These are phyloP conservation scores for Curvularia sp. DNA, from an alignment of 2,329 filamentous ascomycete genomes.

Conservation along the genomic window DNA sequence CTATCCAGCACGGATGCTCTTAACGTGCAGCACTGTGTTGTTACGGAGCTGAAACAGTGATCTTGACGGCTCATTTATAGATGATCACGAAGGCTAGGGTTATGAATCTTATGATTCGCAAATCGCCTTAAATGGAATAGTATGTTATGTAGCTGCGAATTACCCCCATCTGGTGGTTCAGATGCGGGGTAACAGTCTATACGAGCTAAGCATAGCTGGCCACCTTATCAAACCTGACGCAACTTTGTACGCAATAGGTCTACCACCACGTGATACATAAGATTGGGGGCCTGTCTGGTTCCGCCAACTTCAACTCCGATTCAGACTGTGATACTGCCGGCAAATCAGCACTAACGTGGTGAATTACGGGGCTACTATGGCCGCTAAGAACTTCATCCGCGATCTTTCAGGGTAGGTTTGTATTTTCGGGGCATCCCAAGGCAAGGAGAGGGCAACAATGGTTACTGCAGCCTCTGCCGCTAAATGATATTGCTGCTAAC, in stretches of 20 bases:
- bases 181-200: not conserved
- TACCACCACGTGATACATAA: slow-evolving; percentile 1
- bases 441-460: not conserved
- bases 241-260: not conserved
- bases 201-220: not conserved
- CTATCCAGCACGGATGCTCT: not conserved
- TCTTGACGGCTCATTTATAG: not conserved
- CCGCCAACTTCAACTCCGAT: slow-evolving; percentile 1
- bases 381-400: not conserved
- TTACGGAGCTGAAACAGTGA: not conserved
- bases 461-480: not conserved
- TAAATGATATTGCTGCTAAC: slow-evolving; percentile 1
- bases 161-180: not conserved
- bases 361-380: not conserved
- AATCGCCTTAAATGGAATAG: not conserved
- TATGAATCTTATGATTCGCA: not conserved
- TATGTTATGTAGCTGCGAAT: not conserved
- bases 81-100: not conserved
- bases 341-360: not conserved
- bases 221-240: not conserved
- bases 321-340: not conserved
- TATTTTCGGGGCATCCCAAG: not conserved
- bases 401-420: slow-evolving; percentile 1
- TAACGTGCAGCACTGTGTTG: not conserved
- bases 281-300: not conserved